Base-by-base conservation (phyloP, 176 grass and related monocot genomes). In the Carex kokanica region DNA sequence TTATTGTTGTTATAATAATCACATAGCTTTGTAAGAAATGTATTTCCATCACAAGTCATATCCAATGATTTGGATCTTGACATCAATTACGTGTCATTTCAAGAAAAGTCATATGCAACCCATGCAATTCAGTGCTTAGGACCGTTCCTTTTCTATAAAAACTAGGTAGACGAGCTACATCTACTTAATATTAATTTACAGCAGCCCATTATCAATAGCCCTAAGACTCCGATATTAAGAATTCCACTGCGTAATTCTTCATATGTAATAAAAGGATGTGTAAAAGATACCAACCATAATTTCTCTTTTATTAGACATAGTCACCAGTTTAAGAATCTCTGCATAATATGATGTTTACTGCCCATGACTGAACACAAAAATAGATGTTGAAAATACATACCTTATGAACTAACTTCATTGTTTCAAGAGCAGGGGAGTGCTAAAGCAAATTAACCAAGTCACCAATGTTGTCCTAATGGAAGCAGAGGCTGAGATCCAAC, bases 361-460 rank as follows among this genome's bases (percentile, higher is more conserved):
- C 13, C 55, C 55, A 18, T 57, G 55, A 57, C 55, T 57, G 18
- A 57, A 57, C 17, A 57, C 17, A 18, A 18, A 57, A 7, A 18
- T 57, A 57, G 55, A n/a, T 57, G 16, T 17, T 17, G 18, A 57
- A 4, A 17, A 18, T 6, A 57, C 55, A 57, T 83, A 83, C 80
- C 80, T 43, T 49, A 64, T 83, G 60, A 64, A 27, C 5, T 1
- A 83, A 83, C 59, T 83, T 49, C 18, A 83, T 31, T 13, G 31
- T 62, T 43, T 83, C 80, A 20, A 83, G 55, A 83, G 24, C 54
- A 38, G 56, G 78, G 13, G 54, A 8, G 16, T 81, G 49, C 13
- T 61, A 9, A 64, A 81, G 52, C 49, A 81, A 63, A 34, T 8
- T 51, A 67, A 83, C 64, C 58, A 83, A 40, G 80, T 68, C 80